Evolutionary conservation across 2,329 filamentous ascomycete genomes (phyloP), one percentile per base, ranked within the genome.

Genomic region (Alternaria rosae): DNA sequence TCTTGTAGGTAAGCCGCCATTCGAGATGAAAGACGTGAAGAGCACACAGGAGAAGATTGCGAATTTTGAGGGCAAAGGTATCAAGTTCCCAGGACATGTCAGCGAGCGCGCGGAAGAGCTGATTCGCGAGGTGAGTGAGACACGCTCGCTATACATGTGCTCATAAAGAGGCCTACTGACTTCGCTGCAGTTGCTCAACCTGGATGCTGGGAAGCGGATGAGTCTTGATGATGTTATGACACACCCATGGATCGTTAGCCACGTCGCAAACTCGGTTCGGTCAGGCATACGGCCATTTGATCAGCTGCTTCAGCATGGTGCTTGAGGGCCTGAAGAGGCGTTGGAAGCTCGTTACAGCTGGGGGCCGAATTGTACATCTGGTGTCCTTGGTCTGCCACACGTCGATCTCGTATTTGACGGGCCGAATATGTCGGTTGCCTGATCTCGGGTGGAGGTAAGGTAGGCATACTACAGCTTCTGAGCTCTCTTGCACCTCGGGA

Each of bases 231-330:
- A 96, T 59, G 90, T 97, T 42, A 88, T 93, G 77, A 85, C 85
- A 48, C 93, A 97, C 79, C 92, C 93, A 21, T 97, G 94, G 94
- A 96, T 97, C n/a, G 5, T 51, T 17, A 96, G 96, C 83, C 91
- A 97, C 61, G 64, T 63, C 12, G 54, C 20, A 13, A 57, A 51
- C 12, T 51, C 52, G 13, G 52, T 32, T 3, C 23, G 56, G 42
- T 57, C 50, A 9, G 55, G 59, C 17, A 3, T 57, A 11, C 55
- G n/a, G 15, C 52, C 54, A 13, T 55, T 64, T 38, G 35, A 32
- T 50, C 32, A 41, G 12, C 50, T 54, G 41, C 32, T 59, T 13
- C 42, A 66, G 38, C 54, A 13, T 25, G 23, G 28, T 53, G 25
- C 26, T 20, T 50, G 20, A 48, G 15, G 13, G 17, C 21, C 17